Conservation (phyloP, 1,284 basidiomycete genomes). For the Violaceomyces palustris region DNA sequence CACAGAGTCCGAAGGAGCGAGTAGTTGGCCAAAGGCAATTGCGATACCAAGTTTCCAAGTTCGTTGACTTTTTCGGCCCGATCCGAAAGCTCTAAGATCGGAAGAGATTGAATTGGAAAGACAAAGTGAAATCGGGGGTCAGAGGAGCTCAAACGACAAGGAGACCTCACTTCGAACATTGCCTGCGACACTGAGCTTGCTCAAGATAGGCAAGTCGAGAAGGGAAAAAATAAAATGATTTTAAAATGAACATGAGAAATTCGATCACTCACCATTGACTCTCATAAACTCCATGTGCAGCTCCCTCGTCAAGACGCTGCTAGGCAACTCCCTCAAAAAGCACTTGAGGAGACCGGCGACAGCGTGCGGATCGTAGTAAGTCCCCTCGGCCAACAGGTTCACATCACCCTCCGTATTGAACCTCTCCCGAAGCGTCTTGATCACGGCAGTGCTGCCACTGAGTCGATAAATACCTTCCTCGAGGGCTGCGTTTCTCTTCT, state of each 20-base stretch:
- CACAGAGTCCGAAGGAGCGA: conserved; percentile 84
- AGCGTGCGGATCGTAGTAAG: conserved; percentile 43
- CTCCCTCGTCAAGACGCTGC: conserved; percentile 42
- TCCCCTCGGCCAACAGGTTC: conserved; percentile 38
- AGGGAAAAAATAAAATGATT: too few relatives aligned
- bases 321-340: conserved; percentile 45
- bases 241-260: too few relatives aligned
- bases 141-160: too few relatives aligned
- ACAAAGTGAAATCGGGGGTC: not conserved
- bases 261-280: conserved; percentile 13
- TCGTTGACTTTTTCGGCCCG: conserved; percentile 80
- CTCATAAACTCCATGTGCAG: conserved; percentile 46
- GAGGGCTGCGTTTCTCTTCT: conserved; percentile 77
- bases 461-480: conserved; percentile 97
- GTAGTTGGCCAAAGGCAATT: conserved; percentile 87
- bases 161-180: too few relatives aligned
- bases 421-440: conserved; percentile 84
- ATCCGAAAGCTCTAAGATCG: conserved; percentile 70
- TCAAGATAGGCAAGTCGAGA: too few relatives aligned
- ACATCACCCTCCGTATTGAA: conserved; percentile 67
- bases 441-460: conserved; percentile 62
- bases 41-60: conserved; percentile 75
- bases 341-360: conserved; percentile 49
- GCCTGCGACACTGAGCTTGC: too few relatives aligned
- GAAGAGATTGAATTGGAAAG: not conserved